These are phyloP conservation scores for Telfairia occidentalis DNA, from an alignment of 331 rosid genomes.

Conservation along the genomic window DNA sequence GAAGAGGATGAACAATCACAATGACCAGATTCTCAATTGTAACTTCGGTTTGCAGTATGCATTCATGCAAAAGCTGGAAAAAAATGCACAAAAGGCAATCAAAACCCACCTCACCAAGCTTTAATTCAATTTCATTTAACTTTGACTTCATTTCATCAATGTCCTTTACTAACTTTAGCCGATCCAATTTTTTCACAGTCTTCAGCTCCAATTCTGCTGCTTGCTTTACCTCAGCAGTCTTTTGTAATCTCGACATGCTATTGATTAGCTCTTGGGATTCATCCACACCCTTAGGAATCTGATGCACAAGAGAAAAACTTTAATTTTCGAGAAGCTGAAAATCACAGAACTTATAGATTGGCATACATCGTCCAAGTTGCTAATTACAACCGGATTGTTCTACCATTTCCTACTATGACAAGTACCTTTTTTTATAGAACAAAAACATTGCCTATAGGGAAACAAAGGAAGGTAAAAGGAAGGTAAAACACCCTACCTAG, in stretches of 20 bases:
- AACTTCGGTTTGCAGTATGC: background rate
- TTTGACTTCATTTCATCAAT: slow-evolving; percentile 66
- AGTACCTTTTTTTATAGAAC: background rate
- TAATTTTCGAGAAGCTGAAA: background rate
- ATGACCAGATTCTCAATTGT: slow-evolving; percentile 14
- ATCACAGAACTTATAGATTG: background rate
- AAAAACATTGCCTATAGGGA: background rate
- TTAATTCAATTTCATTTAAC: slow-evolving; percentile 54
- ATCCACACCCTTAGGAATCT: slow-evolving; percentile 16
- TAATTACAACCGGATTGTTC: background rate
- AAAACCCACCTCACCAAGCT: slow-evolving; percentile 67
- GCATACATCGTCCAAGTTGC: background rate
- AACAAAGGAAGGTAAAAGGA: background rate
- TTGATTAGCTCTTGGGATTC: background rate
- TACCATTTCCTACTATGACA: background rate
- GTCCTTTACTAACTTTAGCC: slow-evolving; percentile 28
- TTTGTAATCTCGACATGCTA: background rate
- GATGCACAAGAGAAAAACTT: background rate
- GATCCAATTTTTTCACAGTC: slow-evolving; percentile 9
- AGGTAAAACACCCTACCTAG: background rate
- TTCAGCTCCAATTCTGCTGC: slow-evolving; percentile 3
- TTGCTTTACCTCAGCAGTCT: slow-evolving; percentile 12
- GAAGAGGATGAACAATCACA: background rate
- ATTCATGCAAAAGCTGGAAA: slow-evolving; percentile 5
- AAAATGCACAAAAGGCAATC: slow-evolving; percentile 6